Percentiles rank a stretch among this genome's conserved stretches.
Conservation (phyloP, 495 filamentous ascomycete species). For the Penicillium subrubescens region DNA sequence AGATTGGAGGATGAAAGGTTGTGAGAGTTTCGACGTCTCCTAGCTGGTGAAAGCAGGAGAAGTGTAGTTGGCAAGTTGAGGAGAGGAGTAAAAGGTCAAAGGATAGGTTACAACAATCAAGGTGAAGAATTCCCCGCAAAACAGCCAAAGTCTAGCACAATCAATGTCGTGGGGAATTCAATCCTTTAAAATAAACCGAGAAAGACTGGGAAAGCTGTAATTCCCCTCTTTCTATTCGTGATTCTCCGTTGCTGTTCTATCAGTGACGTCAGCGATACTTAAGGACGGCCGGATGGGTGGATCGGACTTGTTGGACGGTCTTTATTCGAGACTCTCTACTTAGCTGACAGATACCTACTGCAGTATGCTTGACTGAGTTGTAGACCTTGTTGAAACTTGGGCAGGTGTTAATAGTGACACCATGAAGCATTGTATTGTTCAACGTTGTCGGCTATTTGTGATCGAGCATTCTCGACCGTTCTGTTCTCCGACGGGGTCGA, state of each 20-base stretch:
- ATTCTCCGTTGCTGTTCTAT: background rate
- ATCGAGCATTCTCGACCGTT: background rate
- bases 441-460: background rate
- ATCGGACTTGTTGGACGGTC: background rate
- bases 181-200: background rate
- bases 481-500: background rate
- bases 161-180: background rate
- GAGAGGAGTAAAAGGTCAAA: background rate
- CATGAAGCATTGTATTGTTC: background rate
- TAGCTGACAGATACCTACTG: background rate
- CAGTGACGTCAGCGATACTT: conserved; percentile 27
- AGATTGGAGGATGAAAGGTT: too few relatives aligned
- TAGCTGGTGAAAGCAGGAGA: background rate
- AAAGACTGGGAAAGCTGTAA: background rate
- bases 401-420: background rate
- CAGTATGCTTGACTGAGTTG: background rate
- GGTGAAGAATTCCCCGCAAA: background rate
- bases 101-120: background rate
- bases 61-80: background rate
- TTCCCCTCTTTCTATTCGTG: conserved; percentile 2
- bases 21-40: background rate
- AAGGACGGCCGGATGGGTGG: conserved; percentile 4
- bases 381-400: background rate
- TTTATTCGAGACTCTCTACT: background rate
- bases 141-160: background rate